phyloP scores from a whole-genome alignment of 345 rosid species.

The Hibiscus tridactylites region DNA sequence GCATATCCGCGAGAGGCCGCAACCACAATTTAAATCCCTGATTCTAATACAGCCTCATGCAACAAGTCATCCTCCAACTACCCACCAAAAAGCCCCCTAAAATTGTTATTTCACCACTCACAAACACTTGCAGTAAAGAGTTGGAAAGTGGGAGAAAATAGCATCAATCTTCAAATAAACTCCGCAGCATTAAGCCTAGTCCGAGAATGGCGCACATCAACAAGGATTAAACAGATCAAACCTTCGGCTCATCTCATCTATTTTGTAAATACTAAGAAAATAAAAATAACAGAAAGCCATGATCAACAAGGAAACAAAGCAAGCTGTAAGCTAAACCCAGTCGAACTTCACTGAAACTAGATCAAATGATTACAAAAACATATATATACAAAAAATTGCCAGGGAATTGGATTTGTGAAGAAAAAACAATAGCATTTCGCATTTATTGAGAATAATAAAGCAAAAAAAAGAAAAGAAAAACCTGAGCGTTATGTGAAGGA shows the following conservation, averaged over 20 bases:
- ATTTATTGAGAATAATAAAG: not conserved
- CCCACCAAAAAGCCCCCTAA: not conserved
- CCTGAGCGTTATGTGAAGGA: constrained; percentile 3
- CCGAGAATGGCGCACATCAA: not conserved
- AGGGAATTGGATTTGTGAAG: not conserved
- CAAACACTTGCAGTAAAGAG: not conserved
- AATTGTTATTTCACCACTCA: not conserved
- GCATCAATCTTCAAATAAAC: not conserved
- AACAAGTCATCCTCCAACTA: not conserved
- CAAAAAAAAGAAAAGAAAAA: not conserved
- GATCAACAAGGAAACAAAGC: not conserved
- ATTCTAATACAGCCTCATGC: not conserved
- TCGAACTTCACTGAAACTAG: not conserved
- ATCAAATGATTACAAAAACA: not conserved
- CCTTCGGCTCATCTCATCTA: not conserved
- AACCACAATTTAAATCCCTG: too few species aligned
- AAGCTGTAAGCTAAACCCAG: not conserved
- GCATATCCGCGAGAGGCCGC: too few species aligned
- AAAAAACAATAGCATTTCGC: not conserved
- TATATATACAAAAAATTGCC: not conserved
- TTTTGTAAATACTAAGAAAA: not conserved
- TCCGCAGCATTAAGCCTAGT: not conserved
- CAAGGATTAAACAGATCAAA: not conserved
- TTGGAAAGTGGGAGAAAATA: not conserved
- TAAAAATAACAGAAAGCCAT: not conserved